A percentile compares a stretch with the other conserved stretches of the same genome.
These are phyloP conservation scores for Nitzschia sp. DNA, from an alignment of 108 stramenopile genomes.

Conservation along the genomic window DNA sequence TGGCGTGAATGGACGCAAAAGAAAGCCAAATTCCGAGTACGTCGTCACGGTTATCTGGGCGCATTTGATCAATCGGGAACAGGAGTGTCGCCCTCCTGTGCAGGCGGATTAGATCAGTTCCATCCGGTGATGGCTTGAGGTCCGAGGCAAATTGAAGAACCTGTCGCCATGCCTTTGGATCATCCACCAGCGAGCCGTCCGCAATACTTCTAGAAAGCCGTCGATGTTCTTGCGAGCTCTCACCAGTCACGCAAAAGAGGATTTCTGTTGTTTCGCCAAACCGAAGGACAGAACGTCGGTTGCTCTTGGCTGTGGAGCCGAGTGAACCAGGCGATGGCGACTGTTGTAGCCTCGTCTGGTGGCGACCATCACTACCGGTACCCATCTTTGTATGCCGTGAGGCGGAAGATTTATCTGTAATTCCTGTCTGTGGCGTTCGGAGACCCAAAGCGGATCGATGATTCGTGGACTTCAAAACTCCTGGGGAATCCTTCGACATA, in stretches of 20 bases:
- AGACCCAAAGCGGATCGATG: background rate
- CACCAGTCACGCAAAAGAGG: slow-evolving; percentile 52
- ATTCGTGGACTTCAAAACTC: background rate
- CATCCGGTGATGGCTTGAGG: background rate
- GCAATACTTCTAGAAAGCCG: slow-evolving; percentile 32
- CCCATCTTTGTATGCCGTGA: background rate
- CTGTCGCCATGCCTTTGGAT: slow-evolving; percentile 42
- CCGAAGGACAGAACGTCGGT: slow-evolving; percentile 49
- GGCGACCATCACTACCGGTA: background rate
- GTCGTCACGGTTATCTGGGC: slow-evolving; percentile 2
- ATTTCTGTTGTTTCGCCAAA: slow-evolving; percentile 72
- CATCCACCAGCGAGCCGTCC: slow-evolving; percentile 35
- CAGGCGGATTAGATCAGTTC: slow-evolving; percentile 49
- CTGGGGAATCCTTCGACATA: background rate
- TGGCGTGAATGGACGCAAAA: slow-evolving; percentile 44
- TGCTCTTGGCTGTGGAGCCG: background rate
- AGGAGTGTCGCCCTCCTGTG: slow-evolving; percentile 72
- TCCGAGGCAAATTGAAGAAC: slow-evolving; percentile 33
- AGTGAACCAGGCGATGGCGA: background rate
- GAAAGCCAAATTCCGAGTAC: slow-evolving; percentile 69
- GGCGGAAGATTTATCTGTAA: background rate
- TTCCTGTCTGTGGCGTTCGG: background rate
- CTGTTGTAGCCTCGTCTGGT: background rate
- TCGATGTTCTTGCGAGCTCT: slow-evolving; percentile 28
- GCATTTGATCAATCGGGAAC: slow-evolving; percentile 42